Evolutionary conservation across 176 grass and related monocot genomes (phyloP), one percentile per base, ranked within the genome.

Genomic region (Bromus sterilis): DNA sequence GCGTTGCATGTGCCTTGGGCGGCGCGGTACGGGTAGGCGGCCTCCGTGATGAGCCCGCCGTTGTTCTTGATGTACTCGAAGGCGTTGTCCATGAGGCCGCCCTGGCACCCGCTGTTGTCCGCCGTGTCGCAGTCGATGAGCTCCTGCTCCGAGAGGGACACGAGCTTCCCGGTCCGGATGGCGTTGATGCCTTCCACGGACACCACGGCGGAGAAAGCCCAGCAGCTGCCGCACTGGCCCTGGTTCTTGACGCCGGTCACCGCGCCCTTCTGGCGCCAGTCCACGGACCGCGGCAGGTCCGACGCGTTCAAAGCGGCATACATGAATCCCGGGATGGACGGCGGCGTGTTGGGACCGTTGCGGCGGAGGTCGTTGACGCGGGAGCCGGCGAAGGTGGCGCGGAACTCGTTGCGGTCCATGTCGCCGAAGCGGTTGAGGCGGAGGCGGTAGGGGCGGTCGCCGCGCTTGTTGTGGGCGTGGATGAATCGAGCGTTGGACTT

Each of bases 391-490:
- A 93, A 91, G 18, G 77, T 66, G 25, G 71, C 25, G 8, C 84
- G 86, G 71, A 97, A 93, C 77, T 97, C 86, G 36, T 93, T 83
- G 6, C 8, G 82, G 21, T 37, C 37, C 90, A 93, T 85, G 82
- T 97, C 93, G 41, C 91, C 93, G 84, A 93, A 97, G 20, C 80
- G 91, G 88, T 97, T 97, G n/a, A 97, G 88, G 28, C 62, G 41
- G 20, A 97, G 93, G 64, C 91, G 89, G 79, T 91, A 97, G 7
- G 85, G 56, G 2, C 29, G 72, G 65, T 85, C 79, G 33, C 56
- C 83, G 80, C 83, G 87, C 56, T 74, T 91, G 86, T 97, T 97
- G 77, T 91, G 91, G 30, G 79, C 62, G 75, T 93, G 93, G 88
- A 97, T 89, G 93, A 80, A 97, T 64, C 55, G 82, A 42, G 66